phyloP scores from a whole-genome alignment of 371 early-diverging fungal genomes.

The Syncephalastrum monosporum region DNA sequence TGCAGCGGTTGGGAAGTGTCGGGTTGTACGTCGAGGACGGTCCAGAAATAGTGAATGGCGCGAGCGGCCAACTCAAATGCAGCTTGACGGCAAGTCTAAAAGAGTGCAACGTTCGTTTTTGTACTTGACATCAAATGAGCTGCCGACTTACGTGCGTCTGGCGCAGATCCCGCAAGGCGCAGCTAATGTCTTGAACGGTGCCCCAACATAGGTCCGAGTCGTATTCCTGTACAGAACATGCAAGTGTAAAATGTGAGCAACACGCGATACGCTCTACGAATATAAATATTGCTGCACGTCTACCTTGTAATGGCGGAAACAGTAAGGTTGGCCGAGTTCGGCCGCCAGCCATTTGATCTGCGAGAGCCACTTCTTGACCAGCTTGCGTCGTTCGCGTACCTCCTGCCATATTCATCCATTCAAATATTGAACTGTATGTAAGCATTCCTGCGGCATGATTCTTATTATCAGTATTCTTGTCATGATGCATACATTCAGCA shows the following conservation, averaged over 20 bases:
- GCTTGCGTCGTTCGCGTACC: slow-evolving; percentile 16
- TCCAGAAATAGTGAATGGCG: slow-evolving; percentile 25
- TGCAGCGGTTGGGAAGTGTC: slow-evolving; percentile 12
- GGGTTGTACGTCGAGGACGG: slow-evolving; percentile 9
- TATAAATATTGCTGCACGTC: too few relatives aligned
- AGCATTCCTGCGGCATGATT: slow-evolving; percentile 5
- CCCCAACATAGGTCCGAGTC: slow-evolving; percentile 22
- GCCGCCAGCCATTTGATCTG: slow-evolving; percentile 10
- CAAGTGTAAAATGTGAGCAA: neutral
- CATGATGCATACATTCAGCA: slow-evolving; percentile 18
- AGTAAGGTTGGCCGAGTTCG: slow-evolving; percentile 12
- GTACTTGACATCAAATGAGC: neutral
- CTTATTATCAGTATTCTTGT: slow-evolving; percentile 1
- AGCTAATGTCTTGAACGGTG: slow-evolving; percentile 28
- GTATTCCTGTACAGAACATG: slow-evolving; percentile 12
- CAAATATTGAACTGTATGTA: neutral
- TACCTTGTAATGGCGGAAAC: slow-evolving; percentile 19
- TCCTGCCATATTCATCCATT: slow-evolving; percentile 11
- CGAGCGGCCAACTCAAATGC: slow-evolving; percentile 17
- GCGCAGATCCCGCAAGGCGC: slow-evolving; percentile 23
- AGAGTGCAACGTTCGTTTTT: neutral
- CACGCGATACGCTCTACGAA: neutral
- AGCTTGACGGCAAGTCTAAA: slow-evolving; percentile 9
- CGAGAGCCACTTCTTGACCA: slow-evolving; percentile 20
- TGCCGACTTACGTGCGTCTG: slow-evolving; percentile 17